These are phyloP conservation scores for Candida anglica DNA, from an alignment of 805 yeast species.

Conservation along the genomic window DNA sequence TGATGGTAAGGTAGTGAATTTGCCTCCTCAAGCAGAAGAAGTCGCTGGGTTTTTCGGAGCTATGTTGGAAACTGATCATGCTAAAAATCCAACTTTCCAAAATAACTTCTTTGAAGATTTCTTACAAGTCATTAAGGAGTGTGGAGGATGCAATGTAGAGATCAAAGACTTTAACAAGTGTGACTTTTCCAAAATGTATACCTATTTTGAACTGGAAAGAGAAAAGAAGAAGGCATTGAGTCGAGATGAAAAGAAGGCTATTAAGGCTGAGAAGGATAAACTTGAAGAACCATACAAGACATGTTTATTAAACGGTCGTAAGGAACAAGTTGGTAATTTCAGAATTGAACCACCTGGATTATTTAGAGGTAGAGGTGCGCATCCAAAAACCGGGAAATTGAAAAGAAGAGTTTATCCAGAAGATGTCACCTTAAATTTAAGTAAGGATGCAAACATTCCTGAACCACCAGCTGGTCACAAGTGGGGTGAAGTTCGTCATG, in stretches of 20 bases:
- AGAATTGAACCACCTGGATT: constrained; percentile 95
- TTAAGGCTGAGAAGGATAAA: constrained; percentile 69
- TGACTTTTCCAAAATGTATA: constrained; percentile 74
- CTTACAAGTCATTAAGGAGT: constrained; percentile 57
- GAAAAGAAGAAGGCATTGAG: constrained; percentile 69
- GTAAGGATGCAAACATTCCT: constrained; percentile 70
- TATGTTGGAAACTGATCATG: constrained; percentile 83
- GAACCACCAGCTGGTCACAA: constrained; percentile 79
- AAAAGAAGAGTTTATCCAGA: constrained; percentile 87
- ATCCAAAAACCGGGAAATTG: constrained; percentile 90
- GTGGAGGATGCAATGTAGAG: constrained; percentile 53
- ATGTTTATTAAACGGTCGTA: constrained; percentile 81
- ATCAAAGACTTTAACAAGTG: constrained; percentile 59
- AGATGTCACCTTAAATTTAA: constrained; percentile 79
- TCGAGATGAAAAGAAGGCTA: constrained; percentile 67
- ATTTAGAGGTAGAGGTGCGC: constrained; percentile 95
- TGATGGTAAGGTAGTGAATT: constrained; percentile 67
- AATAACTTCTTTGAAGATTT: constrained; percentile 86
- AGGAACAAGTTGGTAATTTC: constrained; percentile 90
- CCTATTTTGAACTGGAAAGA: constrained; percentile 63
- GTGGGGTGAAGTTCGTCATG: constrained; percentile 90
- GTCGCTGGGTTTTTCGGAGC: constrained; percentile 96
- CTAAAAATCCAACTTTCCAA: constrained; percentile 79
- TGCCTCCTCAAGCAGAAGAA: constrained; percentile 86
- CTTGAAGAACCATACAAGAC: constrained; percentile 77